Conservation (phyloP, 1,284 basidiomycete species). For the Thelephora terrestris region DNA sequence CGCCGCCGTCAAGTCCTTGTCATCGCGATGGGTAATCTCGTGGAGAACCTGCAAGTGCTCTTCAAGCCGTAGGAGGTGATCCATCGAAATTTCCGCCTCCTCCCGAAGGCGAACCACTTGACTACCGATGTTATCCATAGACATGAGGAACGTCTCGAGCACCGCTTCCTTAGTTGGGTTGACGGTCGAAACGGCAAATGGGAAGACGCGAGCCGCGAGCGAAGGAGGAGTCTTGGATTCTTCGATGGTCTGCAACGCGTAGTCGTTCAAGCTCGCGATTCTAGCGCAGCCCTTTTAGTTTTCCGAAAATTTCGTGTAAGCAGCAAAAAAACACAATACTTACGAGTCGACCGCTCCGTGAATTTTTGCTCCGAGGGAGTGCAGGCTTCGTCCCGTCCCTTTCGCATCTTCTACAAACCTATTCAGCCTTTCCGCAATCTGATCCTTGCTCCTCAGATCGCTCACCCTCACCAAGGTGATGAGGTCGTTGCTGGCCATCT, state of each 20-base stretch:
- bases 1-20: conserved; percentile 31
- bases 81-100: conserved; percentile 47
- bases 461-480: conserved; percentile 50
- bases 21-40: conserved; percentile 48
- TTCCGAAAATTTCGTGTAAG: background rate
- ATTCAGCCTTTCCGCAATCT: conserved; percentile 37
- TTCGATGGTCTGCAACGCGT: conserved; percentile 53
- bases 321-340: conserved; percentile 15
- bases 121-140: conserved; percentile 47
- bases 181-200: conserved; percentile 23
- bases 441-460: conserved; percentile 46
- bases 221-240: conserved; percentile 30
- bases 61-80: conserved; percentile 49
- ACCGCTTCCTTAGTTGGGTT: conserved; percentile 33
- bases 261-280: conserved; percentile 60
- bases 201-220: conserved; percentile 27
- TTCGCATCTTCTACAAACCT: conserved; percentile 51
- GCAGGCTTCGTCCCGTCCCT: conserved; percentile 44
- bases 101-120: conserved; percentile 46
- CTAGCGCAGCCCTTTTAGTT: conserved; percentile 25
- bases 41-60: conserved; percentile 44
- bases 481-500: conserved; percentile 62
- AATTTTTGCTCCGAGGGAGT: conserved; percentile 49
- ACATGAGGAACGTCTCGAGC: conserved; percentile 41
- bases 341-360: conserved; percentile 61